Evolutionary conservation across 805 yeast genomes (phyloP).

Genomic region (Yamadazyma paraphyllophila): DNA sequence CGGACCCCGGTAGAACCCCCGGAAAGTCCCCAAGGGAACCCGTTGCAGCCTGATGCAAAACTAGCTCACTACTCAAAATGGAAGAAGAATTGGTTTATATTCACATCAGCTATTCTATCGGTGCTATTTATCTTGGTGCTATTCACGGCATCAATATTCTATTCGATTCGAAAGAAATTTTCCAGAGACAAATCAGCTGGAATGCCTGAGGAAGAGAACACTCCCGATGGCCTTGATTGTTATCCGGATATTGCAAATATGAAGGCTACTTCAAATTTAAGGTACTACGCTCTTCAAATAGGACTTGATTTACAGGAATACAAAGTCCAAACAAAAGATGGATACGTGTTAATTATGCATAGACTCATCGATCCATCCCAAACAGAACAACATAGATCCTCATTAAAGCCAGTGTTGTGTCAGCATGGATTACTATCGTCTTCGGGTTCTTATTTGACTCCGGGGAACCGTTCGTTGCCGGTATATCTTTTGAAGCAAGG

Average conservation of each 20-base stretch:
- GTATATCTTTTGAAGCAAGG: constrained; percentile 52
- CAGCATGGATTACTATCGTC: constrained; percentile 89
- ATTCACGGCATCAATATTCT: constrained; percentile 26
- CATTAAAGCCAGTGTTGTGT: constrained; percentile 63
- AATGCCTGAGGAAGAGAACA: constrained; percentile 19
- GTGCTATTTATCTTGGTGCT: constrained; percentile 26
- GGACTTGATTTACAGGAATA: constrained; percentile 60
- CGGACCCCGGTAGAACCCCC: background rate
- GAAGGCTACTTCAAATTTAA: constrained; percentile 45
- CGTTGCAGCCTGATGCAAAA: constrained; percentile 4
- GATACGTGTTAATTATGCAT: constrained; percentile 66
- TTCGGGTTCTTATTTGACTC: constrained; percentile 77
- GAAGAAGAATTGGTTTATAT: constrained; percentile 9
- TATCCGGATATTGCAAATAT: constrained; percentile 33
- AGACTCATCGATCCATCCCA: constrained; percentile 54
- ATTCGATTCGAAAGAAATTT: constrained; percentile 22
- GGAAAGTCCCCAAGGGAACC: background rate
- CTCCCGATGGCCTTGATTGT: constrained; percentile 22
- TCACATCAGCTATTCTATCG: constrained; percentile 18
- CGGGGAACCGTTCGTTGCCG: constrained; percentile 80
- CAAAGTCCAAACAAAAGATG: constrained; percentile 72
- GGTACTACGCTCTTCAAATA: constrained; percentile 64
- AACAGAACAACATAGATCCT: constrained; percentile 24
- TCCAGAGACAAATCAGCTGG: constrained; percentile 29
- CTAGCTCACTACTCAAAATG: background rate